phyloP scores from a whole-genome alignment of 768 basidiomycete species.

The Mycena latifolia region DNA sequence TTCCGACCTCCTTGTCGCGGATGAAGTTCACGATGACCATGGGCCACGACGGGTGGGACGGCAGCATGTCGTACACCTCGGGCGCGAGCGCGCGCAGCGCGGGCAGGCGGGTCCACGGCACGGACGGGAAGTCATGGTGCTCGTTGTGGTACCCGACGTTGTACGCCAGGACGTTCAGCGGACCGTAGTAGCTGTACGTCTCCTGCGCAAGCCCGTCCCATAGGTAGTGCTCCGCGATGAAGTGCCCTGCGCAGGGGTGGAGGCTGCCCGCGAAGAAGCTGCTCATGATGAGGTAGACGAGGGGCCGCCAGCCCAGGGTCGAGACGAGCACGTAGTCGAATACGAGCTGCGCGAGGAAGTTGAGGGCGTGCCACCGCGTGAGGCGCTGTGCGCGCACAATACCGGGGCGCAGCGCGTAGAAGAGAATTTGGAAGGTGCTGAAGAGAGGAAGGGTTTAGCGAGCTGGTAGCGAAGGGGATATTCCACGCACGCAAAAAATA shows the following conservation, averaged over 20 bases:
- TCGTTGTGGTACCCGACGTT: constrained; percentile 99
- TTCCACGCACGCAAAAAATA: constrained; percentile 90
- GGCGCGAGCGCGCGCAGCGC: constrained; percentile 85
- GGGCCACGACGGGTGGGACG: constrained; percentile 92
- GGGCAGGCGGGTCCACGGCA: constrained; percentile 95
- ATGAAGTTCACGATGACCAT: constrained; percentile 97
- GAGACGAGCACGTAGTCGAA: constrained; percentile 80
- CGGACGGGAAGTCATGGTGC: constrained; percentile 98
- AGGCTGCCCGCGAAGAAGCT: constrained; percentile 97
- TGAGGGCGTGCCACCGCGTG: constrained; percentile 88
- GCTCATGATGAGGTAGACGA: constrained; percentile 88
- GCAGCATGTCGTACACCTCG: constrained; percentile 92
- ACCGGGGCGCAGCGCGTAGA: constrained; percentile 96
- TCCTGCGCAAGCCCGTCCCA: constrained; percentile 95
- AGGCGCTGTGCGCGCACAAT: constrained; percentile 88
- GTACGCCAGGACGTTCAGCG: constrained; percentile 90
- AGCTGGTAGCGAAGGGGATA: neutral
- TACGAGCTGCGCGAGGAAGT: constrained; percentile 74
- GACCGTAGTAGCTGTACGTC: constrained; percentile 97
- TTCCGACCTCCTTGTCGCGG: constrained; percentile 87
- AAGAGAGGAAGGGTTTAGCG: neutral
- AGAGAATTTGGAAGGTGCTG: constrained; percentile 97
- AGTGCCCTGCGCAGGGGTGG: constrained; percentile 97
- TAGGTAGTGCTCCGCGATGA: constrained; percentile 97
- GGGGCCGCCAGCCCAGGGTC: constrained; percentile 55